A percentile compares a stretch with the other conserved stretches of the same genome.
These are phyloP conservation scores for Xerocomellus chrysenteron DNA, from an alignment of 768 basidiomycete genomes.

Conservation along the genomic window DNA sequence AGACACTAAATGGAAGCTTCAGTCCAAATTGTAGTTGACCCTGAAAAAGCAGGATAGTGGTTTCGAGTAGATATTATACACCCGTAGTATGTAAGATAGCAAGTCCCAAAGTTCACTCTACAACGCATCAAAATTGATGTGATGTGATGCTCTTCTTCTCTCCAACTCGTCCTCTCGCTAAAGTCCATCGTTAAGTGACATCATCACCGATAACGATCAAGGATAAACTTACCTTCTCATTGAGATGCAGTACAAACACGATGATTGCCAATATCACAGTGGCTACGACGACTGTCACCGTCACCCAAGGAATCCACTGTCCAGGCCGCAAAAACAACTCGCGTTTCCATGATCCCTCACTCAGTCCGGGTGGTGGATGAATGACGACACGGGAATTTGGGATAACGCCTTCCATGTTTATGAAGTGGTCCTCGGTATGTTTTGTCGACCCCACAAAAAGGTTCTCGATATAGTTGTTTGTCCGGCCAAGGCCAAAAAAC, in stretches of 20 bases:
- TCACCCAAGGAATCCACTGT: conserved; percentile 98
- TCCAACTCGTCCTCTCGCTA: conserved; percentile 95
- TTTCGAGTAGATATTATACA: conserved; percentile 4
- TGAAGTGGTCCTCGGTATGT: conserved; percentile 67
- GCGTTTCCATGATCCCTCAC: conserved; percentile 67
- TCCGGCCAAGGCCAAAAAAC: conserved; percentile 94
- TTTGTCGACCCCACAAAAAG: conserved; percentile 93
- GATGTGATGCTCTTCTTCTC: conserved; percentile 82
- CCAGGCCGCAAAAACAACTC: conserved; percentile 92
- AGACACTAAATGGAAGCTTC: conserved; percentile 48
- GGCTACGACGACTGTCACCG: conserved; percentile 75
- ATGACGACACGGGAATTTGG: conserved; percentile 98
- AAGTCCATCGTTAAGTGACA: conserved; percentile 3
- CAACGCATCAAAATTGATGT: conserved; percentile 96
- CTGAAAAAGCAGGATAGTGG: neutral
- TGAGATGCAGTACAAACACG: conserved; percentile 83
- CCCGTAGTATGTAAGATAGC: conserved; percentile 19
- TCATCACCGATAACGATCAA: neutral
- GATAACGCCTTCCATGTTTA: conserved; percentile 95
- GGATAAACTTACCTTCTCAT: conserved; percentile 73
- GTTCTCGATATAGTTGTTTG: conserved; percentile 99
- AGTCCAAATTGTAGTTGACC: conserved; percentile 4
- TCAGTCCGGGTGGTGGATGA: conserved; percentile 62
- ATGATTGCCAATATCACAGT: conserved; percentile 75
- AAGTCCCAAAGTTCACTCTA: conserved; percentile 31